These are phyloP conservation scores for Neurospora africana DNA, from an alignment of 495 filamentous ascomycete genomes.

Conservation along the genomic window DNA sequence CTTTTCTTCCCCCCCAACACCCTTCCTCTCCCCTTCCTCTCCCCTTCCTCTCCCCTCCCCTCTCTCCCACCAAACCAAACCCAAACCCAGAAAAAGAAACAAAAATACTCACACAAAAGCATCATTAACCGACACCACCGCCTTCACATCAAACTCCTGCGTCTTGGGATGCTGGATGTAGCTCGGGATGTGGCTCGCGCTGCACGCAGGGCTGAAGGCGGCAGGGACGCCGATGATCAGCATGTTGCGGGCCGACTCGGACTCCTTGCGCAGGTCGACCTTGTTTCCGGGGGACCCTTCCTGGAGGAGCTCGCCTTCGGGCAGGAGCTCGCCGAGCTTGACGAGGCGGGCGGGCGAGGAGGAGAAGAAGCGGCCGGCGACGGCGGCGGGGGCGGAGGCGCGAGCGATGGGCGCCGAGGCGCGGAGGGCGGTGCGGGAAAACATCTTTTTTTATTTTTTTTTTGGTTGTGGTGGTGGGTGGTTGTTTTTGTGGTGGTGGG, in stretches of 20 bases:
- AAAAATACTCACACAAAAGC: constrained; percentile 68
- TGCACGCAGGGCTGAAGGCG: constrained; percentile 78
- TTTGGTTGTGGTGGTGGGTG: neutral
- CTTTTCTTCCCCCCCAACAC: neutral
- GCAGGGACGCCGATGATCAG: constrained; percentile 79
- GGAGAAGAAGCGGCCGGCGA: constrained; percentile 38
- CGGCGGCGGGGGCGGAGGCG: constrained; percentile 4
- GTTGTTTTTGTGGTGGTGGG: neutral
- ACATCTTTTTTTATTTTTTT: neutral
- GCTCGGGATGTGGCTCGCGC: constrained; percentile 65
- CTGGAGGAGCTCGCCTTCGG: constrained; percentile 48
- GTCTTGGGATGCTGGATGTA: constrained; percentile 68
- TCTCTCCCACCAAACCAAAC: neutral
- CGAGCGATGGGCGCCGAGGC: neutral
- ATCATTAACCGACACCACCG: constrained; percentile 89
- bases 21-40: neutral
- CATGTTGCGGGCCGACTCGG: constrained; percentile 55
- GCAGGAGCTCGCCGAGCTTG: constrained; percentile 51
- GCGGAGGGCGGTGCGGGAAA: constrained; percentile 6
- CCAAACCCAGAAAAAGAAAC: neutral
- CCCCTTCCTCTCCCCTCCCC: neutral
- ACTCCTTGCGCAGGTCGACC: constrained; percentile 71
- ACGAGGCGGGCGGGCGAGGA: constrained; percentile 38
- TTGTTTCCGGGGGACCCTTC: constrained; percentile 67
- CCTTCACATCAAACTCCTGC: constrained; percentile 66